These are phyloP conservation scores for Ogataea zsoltii DNA, from an alignment of 805 yeast species.

Conservation along the genomic window DNA sequence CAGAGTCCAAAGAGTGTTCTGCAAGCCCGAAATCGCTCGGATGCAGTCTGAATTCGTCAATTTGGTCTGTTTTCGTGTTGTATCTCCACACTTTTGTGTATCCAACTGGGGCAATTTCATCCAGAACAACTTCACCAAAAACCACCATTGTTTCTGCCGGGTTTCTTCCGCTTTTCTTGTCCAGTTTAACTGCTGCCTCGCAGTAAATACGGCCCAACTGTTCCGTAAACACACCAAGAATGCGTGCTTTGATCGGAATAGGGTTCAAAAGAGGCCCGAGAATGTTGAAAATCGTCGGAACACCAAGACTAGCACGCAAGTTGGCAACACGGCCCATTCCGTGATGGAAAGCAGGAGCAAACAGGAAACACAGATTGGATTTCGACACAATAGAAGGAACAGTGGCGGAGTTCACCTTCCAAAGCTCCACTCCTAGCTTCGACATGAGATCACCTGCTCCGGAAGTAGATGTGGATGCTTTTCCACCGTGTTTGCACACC, in stretches of 20 bases:
- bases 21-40: constrained; percentile 84
- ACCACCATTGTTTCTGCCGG: constrained; percentile 72
- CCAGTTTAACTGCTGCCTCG: constrained; percentile 68
- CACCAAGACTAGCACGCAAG: constrained; percentile 74
- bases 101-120: constrained; percentile 92
- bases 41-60: constrained; percentile 43
- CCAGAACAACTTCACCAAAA: constrained; percentile 89
- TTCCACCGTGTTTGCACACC: constrained; percentile 96
- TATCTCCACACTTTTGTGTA: constrained; percentile 74
- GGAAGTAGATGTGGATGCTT: constrained; percentile 88
- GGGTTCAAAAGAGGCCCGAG: constrained; percentile 95
- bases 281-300: constrained; percentile 92
- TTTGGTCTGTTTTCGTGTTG: constrained; percentile 42
- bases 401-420: constrained; percentile 61
- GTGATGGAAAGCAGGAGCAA: constrained; percentile 93
- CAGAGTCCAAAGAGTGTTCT: constrained; percentile 66
- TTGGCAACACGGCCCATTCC: constrained; percentile 84
- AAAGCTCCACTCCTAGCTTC: constrained; percentile 79
- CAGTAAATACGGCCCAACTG: constrained; percentile 82
- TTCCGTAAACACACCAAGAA: constrained; percentile 87
- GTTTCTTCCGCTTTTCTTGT: constrained; percentile 44
- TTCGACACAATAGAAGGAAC: constrained; percentile 58
- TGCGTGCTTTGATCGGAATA: constrained; percentile 72
- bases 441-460: constrained; percentile 92
- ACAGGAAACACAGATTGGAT: constrained; percentile 63